Percentiles rank a stretch among this genome's conserved stretches.
Evolutionary conservation across 495 filamentous ascomycete species (phyloP).

Genomic region (Aspergillus steynii): DNA sequence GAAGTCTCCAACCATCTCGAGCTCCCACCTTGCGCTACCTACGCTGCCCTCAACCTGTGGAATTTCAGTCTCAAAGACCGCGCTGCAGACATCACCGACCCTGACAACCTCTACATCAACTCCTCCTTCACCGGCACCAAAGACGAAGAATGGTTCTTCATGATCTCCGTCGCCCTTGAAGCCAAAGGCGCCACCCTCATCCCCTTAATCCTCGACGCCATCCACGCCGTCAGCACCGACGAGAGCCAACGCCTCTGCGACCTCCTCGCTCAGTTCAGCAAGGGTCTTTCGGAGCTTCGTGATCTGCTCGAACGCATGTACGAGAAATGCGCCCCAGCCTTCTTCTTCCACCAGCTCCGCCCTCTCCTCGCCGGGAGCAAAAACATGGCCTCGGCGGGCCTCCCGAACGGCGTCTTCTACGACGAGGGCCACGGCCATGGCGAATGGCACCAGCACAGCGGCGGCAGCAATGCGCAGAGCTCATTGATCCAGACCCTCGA

Average conservation of each 20-base stretch:
- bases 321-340: slow-evolving; percentile 79
- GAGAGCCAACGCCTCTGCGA: slow-evolving; percentile 66
- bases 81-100: slow-evolving; percentile 70
- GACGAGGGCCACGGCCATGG: slow-evolving; percentile 71
- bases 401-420: slow-evolving; percentile 85
- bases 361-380: slow-evolving; percentile 92
- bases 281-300: slow-evolving; percentile 78
- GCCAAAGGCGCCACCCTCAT: slow-evolving; percentile 83
- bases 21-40: slow-evolving; percentile 90
- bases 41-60: slow-evolving; percentile 87
- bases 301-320: slow-evolving; percentile 77
- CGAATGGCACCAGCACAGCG: slow-evolving; percentile 74
- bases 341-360: slow-evolving; percentile 89
- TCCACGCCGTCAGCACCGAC: slow-evolving; percentile 64
- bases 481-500: slow-evolving; percentile 93
- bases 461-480: slow-evolving; percentile 93
- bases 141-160: slow-evolving; percentile 97
- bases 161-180: slow-evolving; percentile 93
- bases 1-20: slow-evolving; percentile 77
- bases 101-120: slow-evolving; percentile 80
- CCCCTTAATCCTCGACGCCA: slow-evolving; percentile 80
- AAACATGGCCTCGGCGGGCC: slow-evolving; percentile 91
- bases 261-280: slow-evolving; percentile 72
- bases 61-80: slow-evolving; percentile 80
- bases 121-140: slow-evolving; percentile 87